Evolutionary conservation across 306 rosid genomes (phyloP).

Genomic region (Quercus rubra): DNA sequence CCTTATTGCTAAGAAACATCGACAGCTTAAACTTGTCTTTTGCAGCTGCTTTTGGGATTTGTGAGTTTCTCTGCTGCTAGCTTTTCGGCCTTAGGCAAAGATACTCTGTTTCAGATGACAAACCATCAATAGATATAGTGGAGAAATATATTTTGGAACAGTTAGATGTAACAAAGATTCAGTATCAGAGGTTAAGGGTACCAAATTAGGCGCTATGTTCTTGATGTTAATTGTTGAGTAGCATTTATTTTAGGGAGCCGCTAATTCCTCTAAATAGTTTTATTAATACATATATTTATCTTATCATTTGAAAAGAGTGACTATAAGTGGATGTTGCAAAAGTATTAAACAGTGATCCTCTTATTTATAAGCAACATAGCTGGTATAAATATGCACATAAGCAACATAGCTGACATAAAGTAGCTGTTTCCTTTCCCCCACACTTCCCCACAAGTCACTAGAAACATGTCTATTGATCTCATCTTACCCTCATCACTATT

Average conservation of each 20-base stretch:
- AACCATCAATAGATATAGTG: constrained; percentile 32
- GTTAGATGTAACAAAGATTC: constrained; percentile 57
- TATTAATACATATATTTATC: too few species aligned
- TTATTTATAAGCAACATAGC: too few species aligned
- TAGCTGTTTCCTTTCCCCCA: too few species aligned
- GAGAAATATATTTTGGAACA: constrained; percentile 58
- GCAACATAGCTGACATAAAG: too few species aligned
- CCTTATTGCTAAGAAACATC: constrained; percentile 17
- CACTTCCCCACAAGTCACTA: too few species aligned
- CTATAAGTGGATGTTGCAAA: too few species aligned
- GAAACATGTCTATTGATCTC: too few species aligned
- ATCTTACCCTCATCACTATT: too few species aligned
- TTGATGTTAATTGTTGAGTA: not conserved
- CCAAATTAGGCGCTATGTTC: constrained; percentile 5
- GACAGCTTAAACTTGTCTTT: constrained; percentile 15
- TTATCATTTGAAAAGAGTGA: too few species aligned
- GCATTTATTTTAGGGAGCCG: not conserved
- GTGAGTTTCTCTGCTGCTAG: constrained; percentile 55
- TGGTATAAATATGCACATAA: too few species aligned
- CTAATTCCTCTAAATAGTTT: not conserved
- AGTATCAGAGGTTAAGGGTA: constrained; percentile 76
- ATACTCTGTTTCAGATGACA: constrained; percentile 42
- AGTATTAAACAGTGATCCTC: too few species aligned
- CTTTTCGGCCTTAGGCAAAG: constrained; percentile 56
- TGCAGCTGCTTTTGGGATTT: constrained; percentile 76